Evolutionary conservation across 768 basidiomycete species (phyloP).

Genomic region (Hygrocybe coccinea): DNA sequence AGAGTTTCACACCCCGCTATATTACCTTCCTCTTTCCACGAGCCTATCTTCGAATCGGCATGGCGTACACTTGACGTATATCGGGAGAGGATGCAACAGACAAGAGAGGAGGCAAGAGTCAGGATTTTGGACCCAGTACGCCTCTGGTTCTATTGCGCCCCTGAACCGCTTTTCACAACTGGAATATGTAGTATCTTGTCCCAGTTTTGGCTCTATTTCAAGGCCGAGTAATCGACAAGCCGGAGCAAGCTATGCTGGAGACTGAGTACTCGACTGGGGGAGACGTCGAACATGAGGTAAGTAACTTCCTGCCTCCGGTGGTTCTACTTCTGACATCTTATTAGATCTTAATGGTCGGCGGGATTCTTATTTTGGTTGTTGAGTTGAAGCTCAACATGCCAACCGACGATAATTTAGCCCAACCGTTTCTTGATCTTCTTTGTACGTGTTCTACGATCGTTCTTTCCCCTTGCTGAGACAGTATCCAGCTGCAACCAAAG

Average conservation of each 20-base stretch:
- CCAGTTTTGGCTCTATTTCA: slow-evolving; percentile 15
- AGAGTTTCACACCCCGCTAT: background rate
- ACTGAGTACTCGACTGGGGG: slow-evolving; percentile 12
- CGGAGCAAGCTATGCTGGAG: slow-evolving; percentile 9
- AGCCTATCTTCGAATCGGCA: slow-evolving; percentile 3
- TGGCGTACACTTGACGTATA: slow-evolving; percentile 14
- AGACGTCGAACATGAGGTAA: slow-evolving; percentile 13
- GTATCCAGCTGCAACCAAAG: slow-evolving; percentile 9
- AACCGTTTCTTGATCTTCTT: slow-evolving; percentile 14
- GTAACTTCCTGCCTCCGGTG: slow-evolving; percentile 1
- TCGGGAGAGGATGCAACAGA: slow-evolving; percentile 8
- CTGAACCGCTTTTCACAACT: background rate
- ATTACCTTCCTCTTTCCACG: slow-evolving; percentile 11
- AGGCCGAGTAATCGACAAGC: slow-evolving; percentile 13
- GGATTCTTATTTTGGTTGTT: slow-evolving; percentile 18
- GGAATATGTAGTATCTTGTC: slow-evolving; percentile 11
- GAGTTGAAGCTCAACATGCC: slow-evolving; percentile 19
- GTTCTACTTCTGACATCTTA: background rate
- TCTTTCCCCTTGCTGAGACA: background rate
- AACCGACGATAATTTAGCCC: slow-evolving; percentile 2
- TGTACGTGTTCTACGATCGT: slow-evolving; percentile 7
- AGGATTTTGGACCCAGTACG: slow-evolving; percentile 10
- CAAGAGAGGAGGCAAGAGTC: slow-evolving; percentile 9
- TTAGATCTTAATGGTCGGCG: slow-evolving; percentile 13
- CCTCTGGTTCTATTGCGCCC: background rate